phyloP scores from a whole-genome alignment of 768 basidiomycete species.

The Pleurotus tuber-regium region DNA sequence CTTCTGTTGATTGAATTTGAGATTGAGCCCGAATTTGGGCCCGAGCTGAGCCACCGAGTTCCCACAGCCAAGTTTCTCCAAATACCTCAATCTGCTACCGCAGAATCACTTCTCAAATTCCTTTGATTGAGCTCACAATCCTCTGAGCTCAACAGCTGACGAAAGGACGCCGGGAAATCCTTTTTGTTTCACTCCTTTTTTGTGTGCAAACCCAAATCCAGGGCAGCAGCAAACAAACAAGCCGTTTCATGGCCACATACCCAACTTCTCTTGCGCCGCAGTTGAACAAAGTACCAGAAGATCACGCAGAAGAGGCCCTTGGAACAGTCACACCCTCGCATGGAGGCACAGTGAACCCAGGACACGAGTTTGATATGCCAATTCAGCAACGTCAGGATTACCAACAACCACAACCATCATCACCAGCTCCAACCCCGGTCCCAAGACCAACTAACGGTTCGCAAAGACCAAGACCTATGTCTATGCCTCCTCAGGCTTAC shows the following conservation, averaged over 20 bases:
- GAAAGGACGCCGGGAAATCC: not conserved
- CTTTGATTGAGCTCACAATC: no score
- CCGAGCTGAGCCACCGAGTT: no score
- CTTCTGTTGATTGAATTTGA: no score
- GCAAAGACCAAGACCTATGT: slow-evolving; percentile 60
- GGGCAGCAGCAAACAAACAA: slow-evolving; percentile 3
- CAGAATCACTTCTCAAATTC: not conserved
- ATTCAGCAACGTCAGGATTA: slow-evolving; percentile 38
- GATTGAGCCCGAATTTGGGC: no score
- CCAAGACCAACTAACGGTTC: slow-evolving; percentile 27
- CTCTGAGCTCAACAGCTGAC: not conserved
- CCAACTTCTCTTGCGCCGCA: slow-evolving; percentile 10
- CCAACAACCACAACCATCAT: slow-evolving; percentile 20
- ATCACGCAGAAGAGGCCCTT: slow-evolving; percentile 11
- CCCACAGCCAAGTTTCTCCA: no score
- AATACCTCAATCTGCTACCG: no score
- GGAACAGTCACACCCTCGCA: slow-evolving; percentile 46
- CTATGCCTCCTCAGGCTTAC: slow-evolving; percentile 70
- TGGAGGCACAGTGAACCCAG: slow-evolving; percentile 49
- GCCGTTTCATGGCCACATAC: slow-evolving; percentile 11
- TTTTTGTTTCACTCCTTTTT: slow-evolving; percentile 5
- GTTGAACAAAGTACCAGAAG: slow-evolving; percentile 10
- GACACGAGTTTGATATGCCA: slow-evolving; percentile 67
- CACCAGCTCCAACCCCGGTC: slow-evolving; percentile 23
- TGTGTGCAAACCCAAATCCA: not conserved